Evolutionary conservation across 768 basidiomycete species (phyloP).

Genomic region (Phlebiopsis gigantea): DNA sequence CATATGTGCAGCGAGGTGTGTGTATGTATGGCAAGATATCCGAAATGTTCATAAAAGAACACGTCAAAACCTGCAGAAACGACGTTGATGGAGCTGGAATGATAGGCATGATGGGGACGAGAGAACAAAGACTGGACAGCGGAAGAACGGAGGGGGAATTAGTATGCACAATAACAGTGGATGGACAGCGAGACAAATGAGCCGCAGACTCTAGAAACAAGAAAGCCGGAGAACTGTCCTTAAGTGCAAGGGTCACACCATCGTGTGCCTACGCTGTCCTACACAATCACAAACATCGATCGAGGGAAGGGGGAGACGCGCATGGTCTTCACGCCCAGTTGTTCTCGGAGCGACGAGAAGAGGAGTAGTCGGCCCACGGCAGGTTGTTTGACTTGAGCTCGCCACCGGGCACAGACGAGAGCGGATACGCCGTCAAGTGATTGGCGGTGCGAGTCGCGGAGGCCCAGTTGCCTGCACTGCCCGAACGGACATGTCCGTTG

Average conservation of each 20-base stretch:
- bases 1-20: conserved; percentile 22
- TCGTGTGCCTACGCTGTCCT: conserved; percentile 2
- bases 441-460: conserved; percentile 49
- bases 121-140: conserved; percentile 13
- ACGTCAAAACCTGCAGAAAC: conserved; percentile 28
- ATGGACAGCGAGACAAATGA: conserved; percentile 9
- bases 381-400: conserved; percentile 52
- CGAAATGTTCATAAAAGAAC: conserved; percentile 27
- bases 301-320: neutral
- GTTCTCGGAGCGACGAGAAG: conserved; percentile 22
- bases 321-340: conserved; percentile 20
- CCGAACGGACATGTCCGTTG: conserved; percentile 69
- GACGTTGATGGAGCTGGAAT: conserved; percentile 26
- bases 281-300: neutral
- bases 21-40: conserved; percentile 21
- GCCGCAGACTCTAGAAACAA: conserved; percentile 14
- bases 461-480: conserved; percentile 80
- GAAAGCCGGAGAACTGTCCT: conserved; percentile 1
- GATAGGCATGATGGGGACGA: conserved; percentile 8
- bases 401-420: conserved; percentile 51
- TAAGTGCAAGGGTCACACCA: conserved; percentile 3
- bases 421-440: conserved; percentile 40
- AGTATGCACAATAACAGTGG: conserved; percentile 15
- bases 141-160: conserved; percentile 12
- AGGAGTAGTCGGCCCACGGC: conserved; percentile 42